Conservation (phyloP, 129 eudicot species). For the Flaveria trinervia region DNA sequence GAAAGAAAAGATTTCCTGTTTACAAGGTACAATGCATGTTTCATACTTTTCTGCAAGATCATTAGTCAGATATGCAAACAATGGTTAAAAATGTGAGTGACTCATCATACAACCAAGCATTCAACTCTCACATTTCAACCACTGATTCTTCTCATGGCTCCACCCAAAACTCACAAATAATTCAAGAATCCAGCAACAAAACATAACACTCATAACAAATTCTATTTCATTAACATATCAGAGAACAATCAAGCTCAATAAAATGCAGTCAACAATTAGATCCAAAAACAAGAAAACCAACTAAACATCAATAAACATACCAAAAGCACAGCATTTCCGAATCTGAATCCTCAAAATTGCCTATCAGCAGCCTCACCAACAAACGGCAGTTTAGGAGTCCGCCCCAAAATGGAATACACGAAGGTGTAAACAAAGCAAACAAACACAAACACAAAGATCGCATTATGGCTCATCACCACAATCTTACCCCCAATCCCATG, state of each 20-base stretch:
- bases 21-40: neutral
- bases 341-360: conserved; percentile 48
- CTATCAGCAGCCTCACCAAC: conserved; percentile 97
- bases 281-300: neutral
- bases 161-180: neutral
- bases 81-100: neutral
- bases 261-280: neutral
- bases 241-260: conserved; percentile 1
- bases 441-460: conserved; percentile 52
- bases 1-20: neutral
- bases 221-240: neutral
- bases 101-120: neutral
- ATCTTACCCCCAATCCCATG: conserved; percentile 67
- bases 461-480: conserved; percentile 52
- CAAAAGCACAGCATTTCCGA: conserved; percentile 17
- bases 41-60: neutral
- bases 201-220: neutral
- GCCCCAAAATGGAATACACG: conserved; percentile 56
- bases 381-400: conserved; percentile 79
- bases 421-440: conserved; percentile 62
- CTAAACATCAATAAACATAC: conserved; percentile 14
- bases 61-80: neutral
- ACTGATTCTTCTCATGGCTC: neutral
- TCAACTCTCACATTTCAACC: neutral
- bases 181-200: neutral